phyloP scores from a whole-genome alignment of 257 asterid species.

The Nicotiana benthamiana region DNA sequence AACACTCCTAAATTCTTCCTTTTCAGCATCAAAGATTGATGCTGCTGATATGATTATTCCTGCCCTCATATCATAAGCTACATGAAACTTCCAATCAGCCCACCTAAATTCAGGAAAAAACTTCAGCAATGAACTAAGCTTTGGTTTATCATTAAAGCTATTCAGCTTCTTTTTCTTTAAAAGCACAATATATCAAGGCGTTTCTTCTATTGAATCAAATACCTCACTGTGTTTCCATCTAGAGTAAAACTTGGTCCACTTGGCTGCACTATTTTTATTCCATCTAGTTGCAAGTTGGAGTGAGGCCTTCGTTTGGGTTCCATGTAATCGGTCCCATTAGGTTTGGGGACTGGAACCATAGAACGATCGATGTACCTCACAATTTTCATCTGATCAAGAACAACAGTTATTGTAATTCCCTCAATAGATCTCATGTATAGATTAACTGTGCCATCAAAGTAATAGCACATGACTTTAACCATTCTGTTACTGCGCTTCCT shows the following conservation, averaged over 20 bases:
- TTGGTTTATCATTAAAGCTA: too few species aligned
- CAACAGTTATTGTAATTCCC: conserved; percentile 49
- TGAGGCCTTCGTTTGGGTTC: conserved; percentile 4
- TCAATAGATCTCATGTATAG: conserved; percentile 74
- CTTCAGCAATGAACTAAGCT: background rate
- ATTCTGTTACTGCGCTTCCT: conserved; percentile 20
- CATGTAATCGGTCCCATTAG: conserved; percentile 44
- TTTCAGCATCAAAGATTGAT: conserved; percentile 42
- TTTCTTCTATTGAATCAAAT: background rate
- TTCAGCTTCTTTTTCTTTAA: too few species aligned
- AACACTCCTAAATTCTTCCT: conserved; percentile 35
- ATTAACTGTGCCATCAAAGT: conserved; percentile 54
- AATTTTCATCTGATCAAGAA: conserved; percentile 58
- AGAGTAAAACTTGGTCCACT: conserved; percentile 30
- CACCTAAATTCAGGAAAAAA: conserved; percentile 33
- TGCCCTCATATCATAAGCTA: conserved; percentile 57
- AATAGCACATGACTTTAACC: conserved; percentile 47
- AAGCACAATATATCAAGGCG: too few species aligned
- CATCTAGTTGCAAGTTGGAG: background rate
- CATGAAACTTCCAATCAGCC: conserved; percentile 58
- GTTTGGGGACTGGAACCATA: conserved; percentile 55
- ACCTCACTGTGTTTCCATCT: conserved; percentile 54
- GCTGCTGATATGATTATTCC: conserved; percentile 65
- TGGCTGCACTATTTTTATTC: conserved; percentile 6
- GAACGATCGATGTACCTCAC: conserved; percentile 30